Conservation (phyloP, 805 yeast genomes). For the Kuraishia molischiana region DNA sequence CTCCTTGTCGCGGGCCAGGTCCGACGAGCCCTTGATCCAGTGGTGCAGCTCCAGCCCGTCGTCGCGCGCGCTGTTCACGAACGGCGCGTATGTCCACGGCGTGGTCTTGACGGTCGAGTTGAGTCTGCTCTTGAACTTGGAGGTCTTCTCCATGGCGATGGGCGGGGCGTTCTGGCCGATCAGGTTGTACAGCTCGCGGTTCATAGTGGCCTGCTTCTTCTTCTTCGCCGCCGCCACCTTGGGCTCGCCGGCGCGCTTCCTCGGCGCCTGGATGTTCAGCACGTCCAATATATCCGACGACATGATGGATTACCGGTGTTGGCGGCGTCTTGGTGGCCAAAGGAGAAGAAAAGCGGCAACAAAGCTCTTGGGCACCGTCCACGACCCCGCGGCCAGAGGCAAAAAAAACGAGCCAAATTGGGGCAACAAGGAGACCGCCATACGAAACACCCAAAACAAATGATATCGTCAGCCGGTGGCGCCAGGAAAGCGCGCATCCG, state of each 20-base stretch:
- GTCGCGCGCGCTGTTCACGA: slow-evolving; percentile 41
- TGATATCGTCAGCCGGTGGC: slow-evolving; percentile 10
- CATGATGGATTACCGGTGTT: slow-evolving; percentile 9
- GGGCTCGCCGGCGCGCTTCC: slow-evolving; percentile 22
- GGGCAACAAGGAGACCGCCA: too few species aligned
- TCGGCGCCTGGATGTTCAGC: slow-evolving; percentile 45
- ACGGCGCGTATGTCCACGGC: slow-evolving; percentile 72
- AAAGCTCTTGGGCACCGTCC: too few species aligned
- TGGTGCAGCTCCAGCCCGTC: slow-evolving; percentile 54
- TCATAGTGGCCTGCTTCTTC: slow-evolving; percentile 52
- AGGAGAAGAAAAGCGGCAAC: too few species aligned
- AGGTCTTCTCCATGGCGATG: slow-evolving; percentile 40
- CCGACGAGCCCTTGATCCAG: slow-evolving; percentile 78
- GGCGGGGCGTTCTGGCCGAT: slow-evolving; percentile 93
- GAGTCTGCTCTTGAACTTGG: slow-evolving; percentile 54
- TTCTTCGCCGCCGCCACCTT: slow-evolving; percentile 17
- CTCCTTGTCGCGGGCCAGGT: slow-evolving; percentile 29
- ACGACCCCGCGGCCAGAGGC: too few species aligned
- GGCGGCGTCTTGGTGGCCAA: too few species aligned
- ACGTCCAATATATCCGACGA: slow-evolving; percentile 66
- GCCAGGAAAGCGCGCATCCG: slow-evolving; percentile 48
- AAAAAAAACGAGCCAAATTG: too few species aligned
- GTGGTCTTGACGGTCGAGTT: slow-evolving; percentile 54
- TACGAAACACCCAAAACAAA: too few species aligned
- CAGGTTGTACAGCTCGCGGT: slow-evolving; percentile 78